phyloP scores from a whole-genome alignment of 164 flowering plant species.

The Piper betle region DNA sequence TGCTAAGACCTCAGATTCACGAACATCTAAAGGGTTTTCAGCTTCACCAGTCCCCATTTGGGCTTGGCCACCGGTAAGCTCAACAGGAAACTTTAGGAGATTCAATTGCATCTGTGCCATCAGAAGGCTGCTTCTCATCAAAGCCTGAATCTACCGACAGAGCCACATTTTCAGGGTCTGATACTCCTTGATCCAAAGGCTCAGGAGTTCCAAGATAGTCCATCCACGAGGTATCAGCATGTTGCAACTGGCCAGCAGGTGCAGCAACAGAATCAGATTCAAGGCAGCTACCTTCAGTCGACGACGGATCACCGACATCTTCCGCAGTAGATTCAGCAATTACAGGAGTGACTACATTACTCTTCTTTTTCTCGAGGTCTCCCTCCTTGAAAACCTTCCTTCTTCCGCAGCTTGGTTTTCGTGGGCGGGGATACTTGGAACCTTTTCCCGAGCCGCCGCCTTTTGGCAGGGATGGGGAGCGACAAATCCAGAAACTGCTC shows the following conservation, averaged over 20 bases:
- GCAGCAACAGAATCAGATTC: constrained; percentile 12
- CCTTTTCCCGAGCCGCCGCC: constrained; percentile 41
- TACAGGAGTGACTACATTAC: constrained; percentile 12
- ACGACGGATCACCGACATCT: constrained; percentile 10
- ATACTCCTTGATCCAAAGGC: constrained; percentile 9
- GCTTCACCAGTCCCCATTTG: constrained; percentile 23
- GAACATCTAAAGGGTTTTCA: constrained; percentile 39
- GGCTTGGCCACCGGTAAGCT: constrained; percentile 13
- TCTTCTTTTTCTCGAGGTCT: constrained; percentile 32
- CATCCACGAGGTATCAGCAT: constrained; percentile 1
- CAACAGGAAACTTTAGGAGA: constrained; percentile 10
- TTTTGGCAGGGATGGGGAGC: constrained; percentile 73
- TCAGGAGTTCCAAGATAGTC: constrained; percentile 10
- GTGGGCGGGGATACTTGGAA: constrained; percentile 27
- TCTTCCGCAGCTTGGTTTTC: constrained; percentile 48
- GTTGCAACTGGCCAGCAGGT: neutral
- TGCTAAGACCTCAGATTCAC: constrained; percentile 44
- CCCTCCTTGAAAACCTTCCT: constrained; percentile 30
- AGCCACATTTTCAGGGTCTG: constrained; percentile 12
- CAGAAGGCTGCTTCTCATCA: constrained; percentile 10
- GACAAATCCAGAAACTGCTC: constrained; percentile 94
- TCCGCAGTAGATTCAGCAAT: constrained; percentile 17
- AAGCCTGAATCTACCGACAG: constrained; percentile 6
- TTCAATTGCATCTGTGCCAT: constrained; percentile 12
- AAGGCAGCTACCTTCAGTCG: constrained; percentile 11